Percentiles rank a stretch among this genome's conserved stretches.
Evolutionary conservation across 768 basidiomycete species (phyloP).

Genomic region (Mrakia frigida): DNA sequence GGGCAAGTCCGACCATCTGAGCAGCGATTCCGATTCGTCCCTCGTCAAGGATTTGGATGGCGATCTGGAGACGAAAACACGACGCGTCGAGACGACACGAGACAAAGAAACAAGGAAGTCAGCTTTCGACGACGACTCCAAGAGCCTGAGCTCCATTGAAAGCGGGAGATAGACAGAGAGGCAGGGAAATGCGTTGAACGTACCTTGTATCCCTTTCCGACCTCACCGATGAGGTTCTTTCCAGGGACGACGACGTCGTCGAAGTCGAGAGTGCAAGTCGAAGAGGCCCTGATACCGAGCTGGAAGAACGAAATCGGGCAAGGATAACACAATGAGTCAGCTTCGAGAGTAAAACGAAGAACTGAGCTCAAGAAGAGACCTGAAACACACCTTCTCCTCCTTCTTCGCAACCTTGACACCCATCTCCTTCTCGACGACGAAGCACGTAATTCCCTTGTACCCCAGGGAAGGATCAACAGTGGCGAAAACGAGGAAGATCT

Average conservation of each 20-base stretch:
- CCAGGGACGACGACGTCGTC: constrained; percentile 81
- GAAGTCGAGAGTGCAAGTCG: constrained; percentile 65
- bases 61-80: constrained; percentile 59
- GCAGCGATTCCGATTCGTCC: constrained; percentile 97
- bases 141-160: no score
- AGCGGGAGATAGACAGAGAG: constrained; percentile 42
- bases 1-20: constrained; percentile 93
- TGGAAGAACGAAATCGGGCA: constrained; percentile 32
- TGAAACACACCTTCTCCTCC: constrained; percentile 66
- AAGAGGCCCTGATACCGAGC: constrained; percentile 91
- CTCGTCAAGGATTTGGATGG: constrained; percentile 95
- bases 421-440: constrained; percentile 92
- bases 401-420: constrained; percentile 96
- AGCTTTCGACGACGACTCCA: no score
- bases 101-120: background rate
- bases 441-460: constrained; percentile 99
- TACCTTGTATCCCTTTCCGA: constrained; percentile 85
- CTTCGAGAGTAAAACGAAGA: background rate
- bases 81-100: background rate
- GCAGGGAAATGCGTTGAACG: constrained; percentile 1
- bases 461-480: constrained; percentile 84
- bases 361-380: background rate
- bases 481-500: constrained; percentile 71
- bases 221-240: constrained; percentile 78
- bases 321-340: background rate